Evolutionary conservation across 805 yeast species (phyloP).

Genomic region (Ogataea glucozyma): DNA sequence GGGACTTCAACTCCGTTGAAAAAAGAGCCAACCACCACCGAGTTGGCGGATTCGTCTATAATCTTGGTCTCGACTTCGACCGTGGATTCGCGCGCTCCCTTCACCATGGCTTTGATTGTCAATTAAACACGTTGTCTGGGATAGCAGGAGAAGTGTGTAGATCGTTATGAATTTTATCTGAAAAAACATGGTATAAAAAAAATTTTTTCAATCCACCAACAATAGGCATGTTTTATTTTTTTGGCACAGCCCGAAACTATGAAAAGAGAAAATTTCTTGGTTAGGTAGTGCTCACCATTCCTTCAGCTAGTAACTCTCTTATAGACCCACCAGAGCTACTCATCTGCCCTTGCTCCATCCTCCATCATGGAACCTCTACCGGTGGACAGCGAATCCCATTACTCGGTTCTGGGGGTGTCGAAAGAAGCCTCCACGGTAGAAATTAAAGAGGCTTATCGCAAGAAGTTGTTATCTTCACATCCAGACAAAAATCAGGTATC

Average conservation of each 20-base stretch:
- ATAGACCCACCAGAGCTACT: too few species aligned
- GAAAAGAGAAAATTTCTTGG: too few species aligned
- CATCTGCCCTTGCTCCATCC: too few species aligned
- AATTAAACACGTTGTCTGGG: neutral
- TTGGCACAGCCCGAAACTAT: too few species aligned
- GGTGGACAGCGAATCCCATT: slow-evolving; percentile 34
- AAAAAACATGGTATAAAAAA: neutral
- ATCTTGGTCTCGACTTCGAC: slow-evolving; percentile 27
- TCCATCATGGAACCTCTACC: neutral
- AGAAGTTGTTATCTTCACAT: slow-evolving; percentile 60
- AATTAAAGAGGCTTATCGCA: slow-evolving; percentile 65
- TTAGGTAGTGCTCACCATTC: too few species aligned
- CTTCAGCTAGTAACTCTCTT: too few species aligned
- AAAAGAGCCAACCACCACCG: slow-evolving; percentile 65
- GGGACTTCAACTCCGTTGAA: slow-evolving; percentile 76
- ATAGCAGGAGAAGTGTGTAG: neutral
- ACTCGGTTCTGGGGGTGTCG: slow-evolving; percentile 57
- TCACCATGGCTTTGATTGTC: slow-evolving; percentile 1
- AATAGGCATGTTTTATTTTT: too few species aligned
- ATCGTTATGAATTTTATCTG: neutral
- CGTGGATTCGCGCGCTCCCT: slow-evolving; percentile 36
- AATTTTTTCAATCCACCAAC: neutral
- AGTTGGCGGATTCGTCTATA: slow-evolving; percentile 44
- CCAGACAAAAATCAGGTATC: slow-evolving; percentile 63
- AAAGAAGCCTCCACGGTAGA: slow-evolving; percentile 39